Evolutionary conservation across 2,329 filamentous ascomycete species (phyloP), one percentile per base, ranked within the genome.

Genomic region (Whalleya microplaca): DNA sequence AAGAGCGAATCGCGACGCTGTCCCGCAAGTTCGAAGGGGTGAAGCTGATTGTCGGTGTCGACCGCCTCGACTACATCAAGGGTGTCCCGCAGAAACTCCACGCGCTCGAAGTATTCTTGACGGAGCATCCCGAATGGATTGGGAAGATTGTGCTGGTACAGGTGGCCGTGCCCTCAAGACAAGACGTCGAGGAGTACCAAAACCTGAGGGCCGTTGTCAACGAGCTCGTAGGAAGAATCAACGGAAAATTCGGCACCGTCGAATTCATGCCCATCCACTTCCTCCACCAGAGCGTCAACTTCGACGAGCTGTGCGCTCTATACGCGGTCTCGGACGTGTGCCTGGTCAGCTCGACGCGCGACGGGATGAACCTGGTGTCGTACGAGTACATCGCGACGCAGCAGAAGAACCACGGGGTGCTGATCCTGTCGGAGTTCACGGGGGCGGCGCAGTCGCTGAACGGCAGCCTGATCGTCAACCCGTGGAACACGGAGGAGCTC

Each of bases 231-330:
- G 95, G 95, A 40, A 86, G 94, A 59, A 98, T 99, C 78, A 99
- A 99, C 71, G 95, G 95, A 70, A 92, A 91, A 72, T 98, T 97
- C 70, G 93, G 94, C 72, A 97, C 93, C 29, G 89, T 98, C 69
- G 94, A 98, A 75, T 98, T 97, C 78, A 97, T 96, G 89, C 95
- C 95, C 1, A 98, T 99, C 66, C 95, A 98, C 76, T 98, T 97
- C 79, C 87, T 98, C 69, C 95, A 98, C 78, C 96, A 97, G 77
- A 96, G 91, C 3, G 92, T 98, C 70, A 87, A 87, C 47, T 97
- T 98, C 66, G 92, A 97, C 66, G 95, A 98, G 76, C 85, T 99
- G 37, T 93, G 96, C 48, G 93, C 93, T 0, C 84, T 98, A 8
- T 98, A 98, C 72, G 91, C 92, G 16, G 89, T 96, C 20, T 95